Evolutionary conservation across 345 rosid genomes (phyloP).

Genomic region (Litchi chinensis): DNA sequence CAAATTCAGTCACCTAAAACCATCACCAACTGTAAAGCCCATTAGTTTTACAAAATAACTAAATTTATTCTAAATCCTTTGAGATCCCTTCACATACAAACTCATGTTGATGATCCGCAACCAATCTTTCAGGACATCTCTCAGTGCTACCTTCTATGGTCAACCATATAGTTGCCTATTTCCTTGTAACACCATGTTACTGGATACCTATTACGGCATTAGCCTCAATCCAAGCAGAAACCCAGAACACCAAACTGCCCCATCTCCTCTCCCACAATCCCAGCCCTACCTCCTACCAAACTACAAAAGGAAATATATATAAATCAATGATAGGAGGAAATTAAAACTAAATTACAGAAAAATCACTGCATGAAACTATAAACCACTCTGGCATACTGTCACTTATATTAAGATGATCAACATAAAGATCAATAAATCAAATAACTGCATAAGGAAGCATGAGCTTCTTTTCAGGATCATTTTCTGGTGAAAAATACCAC

Average conservation of each 20-base stretch:
- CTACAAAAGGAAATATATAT: neutral
- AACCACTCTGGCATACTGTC: neutral
- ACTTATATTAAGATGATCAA: neutral
- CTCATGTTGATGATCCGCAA: too few relatives aligned
- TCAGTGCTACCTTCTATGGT: neutral
- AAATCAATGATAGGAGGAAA: neutral
- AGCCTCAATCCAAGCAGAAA: neutral
- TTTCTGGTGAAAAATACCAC: neutral
- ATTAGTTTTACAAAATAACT: neutral
- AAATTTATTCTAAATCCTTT: neutral
- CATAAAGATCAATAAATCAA: neutral
- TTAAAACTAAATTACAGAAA: neutral
- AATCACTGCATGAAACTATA: neutral
- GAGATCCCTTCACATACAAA: neutral
- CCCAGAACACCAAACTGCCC: neutral
- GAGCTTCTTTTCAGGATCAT: neutral
- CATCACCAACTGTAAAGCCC: neutral
- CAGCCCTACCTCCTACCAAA: neutral
- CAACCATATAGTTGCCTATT: neutral
- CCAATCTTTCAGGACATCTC: neutral
- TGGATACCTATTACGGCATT: neutral
- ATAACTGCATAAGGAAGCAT: neutral
- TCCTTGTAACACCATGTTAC: neutral
- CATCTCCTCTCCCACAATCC: neutral
- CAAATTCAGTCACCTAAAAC: neutral